Evolutionary conservation across 441 rosid genomes (phyloP).

Genomic region (Gossypium schwendimanii): DNA sequence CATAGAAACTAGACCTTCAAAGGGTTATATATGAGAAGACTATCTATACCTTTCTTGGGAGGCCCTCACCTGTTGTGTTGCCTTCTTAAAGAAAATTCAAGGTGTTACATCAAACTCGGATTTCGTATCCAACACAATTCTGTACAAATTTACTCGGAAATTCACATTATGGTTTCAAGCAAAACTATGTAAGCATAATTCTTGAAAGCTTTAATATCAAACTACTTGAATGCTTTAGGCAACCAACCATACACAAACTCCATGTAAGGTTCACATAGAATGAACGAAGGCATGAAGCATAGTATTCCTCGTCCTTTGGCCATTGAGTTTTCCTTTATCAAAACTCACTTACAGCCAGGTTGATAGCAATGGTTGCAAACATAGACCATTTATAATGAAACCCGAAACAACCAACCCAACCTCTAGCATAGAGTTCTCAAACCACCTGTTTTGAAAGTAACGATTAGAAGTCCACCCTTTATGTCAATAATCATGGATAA

Average conservation of each 20-base stretch:
- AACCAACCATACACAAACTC: background rate
- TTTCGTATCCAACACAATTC: background rate
- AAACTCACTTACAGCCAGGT: background rate
- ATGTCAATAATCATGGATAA: background rate
- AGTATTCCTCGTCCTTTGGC: background rate
- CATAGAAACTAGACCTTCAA: too few species aligned
- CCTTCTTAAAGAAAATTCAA: background rate
- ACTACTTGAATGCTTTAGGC: background rate
- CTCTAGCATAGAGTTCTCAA: background rate
- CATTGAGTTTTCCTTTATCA: background rate
- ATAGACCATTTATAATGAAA: background rate
- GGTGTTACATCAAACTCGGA: background rate
- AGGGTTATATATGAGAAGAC: too few species aligned
- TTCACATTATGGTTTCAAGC: background rate
- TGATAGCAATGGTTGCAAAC: background rate
- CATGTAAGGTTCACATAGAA: background rate
- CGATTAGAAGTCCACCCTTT: background rate
- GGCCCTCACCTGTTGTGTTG: too few species aligned
- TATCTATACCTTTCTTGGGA: too few species aligned
- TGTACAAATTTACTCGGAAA: background rate
- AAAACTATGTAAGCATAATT: background rate
- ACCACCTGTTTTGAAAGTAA: background rate
- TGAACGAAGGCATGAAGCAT: background rate
- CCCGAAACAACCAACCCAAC: background rate
- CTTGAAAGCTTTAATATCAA: background rate